Percentiles rank a stretch among this genome's conserved stretches.
These are phyloP conservation scores for Hypericum perforatum DNA, from an alignment of 345 rosid species.

Conservation along the genomic window DNA sequence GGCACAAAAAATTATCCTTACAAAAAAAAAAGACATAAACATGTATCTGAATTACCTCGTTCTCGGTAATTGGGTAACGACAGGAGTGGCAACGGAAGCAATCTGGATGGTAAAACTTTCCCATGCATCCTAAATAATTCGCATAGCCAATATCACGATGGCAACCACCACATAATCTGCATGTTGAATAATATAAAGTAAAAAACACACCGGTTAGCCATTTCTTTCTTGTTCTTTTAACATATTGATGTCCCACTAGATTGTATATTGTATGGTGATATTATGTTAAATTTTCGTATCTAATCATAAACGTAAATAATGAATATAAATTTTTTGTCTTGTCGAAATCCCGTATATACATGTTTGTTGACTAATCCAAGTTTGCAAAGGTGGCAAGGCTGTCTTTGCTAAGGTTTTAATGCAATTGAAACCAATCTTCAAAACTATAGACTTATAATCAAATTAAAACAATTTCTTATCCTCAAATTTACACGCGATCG, in stretches of 20 bases:
- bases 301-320: too few species aligned
- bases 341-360: too few species aligned
- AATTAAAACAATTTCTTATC: too few species aligned
- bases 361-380: too few species aligned
- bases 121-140: conserved; percentile 81
- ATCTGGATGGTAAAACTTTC: conserved; percentile 69
- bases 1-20: not conserved
- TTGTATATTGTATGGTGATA: too few species aligned
- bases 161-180: conserved; percentile 79
- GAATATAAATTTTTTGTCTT: too few species aligned
- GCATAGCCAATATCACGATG: conserved; percentile 48
- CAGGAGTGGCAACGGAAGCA: conserved; percentile 81
- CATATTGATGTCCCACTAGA: not conserved
- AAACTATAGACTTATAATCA: too few species aligned
- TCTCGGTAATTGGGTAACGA: conserved; percentile 59
- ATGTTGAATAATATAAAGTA: conserved; percentile 9
- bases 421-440: too few species aligned
- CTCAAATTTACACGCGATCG: not conserved
- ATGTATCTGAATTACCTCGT: conserved; percentile 36
- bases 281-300: too few species aligned
- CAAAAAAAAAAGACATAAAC: conserved; percentile 3
- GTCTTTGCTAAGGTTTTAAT: too few species aligned
- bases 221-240: not conserved
- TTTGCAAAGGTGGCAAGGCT: too few species aligned
- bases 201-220: conserved; percentile 1